These are phyloP conservation scores for Hirsutella minnesotensis DNA, from an alignment of 2,329 filamentous ascomycete species.

Conservation along the genomic window DNA sequence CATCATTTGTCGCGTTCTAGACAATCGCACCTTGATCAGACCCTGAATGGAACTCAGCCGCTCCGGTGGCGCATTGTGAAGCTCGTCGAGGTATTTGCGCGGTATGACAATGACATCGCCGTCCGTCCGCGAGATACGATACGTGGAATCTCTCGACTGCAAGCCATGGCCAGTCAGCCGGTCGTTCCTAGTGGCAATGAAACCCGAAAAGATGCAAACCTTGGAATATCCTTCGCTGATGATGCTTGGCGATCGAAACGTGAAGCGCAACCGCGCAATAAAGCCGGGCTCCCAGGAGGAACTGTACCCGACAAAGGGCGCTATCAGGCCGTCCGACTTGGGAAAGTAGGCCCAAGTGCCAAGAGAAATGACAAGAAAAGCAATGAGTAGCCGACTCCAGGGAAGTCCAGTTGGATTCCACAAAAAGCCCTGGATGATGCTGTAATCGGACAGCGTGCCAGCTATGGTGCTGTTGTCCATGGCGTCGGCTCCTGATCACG, in stretches of 20 bases:
- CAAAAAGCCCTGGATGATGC: neutral
- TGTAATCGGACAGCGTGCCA: neutral
- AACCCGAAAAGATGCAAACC: neutral
- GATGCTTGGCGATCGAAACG: slow-evolving; percentile 1
- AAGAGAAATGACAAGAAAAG: neutral
- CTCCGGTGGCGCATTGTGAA: slow-evolving; percentile 4
- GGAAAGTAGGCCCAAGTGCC: slow-evolving; percentile 1
- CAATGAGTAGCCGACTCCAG: neutral
- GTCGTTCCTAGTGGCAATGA: too few relatives aligned
- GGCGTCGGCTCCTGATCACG: too few relatives aligned
- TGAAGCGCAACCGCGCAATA: slow-evolving; percentile 3
- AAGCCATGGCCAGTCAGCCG: neutral
- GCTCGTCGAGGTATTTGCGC: slow-evolving; percentile 5
- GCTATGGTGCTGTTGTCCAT: neutral
- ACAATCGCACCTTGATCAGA: slow-evolving; percentile 2
- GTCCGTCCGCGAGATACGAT: slow-evolving; percentile 4
- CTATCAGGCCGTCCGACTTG: neutral
- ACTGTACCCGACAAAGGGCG: slow-evolving; percentile 3
- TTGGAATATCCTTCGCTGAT: slow-evolving; percentile 6
- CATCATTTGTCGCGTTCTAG: neutral
- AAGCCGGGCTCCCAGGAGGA: slow-evolving; percentile 4
- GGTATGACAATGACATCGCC: slow-evolving; percentile 5
- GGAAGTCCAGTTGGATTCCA: neutral
- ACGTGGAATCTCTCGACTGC: slow-evolving; percentile 6
- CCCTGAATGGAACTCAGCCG: slow-evolving; percentile 5